phyloP scores from a whole-genome alignment of 2,329 filamentous ascomycete species.

The Nakataea oryzae region DNA sequence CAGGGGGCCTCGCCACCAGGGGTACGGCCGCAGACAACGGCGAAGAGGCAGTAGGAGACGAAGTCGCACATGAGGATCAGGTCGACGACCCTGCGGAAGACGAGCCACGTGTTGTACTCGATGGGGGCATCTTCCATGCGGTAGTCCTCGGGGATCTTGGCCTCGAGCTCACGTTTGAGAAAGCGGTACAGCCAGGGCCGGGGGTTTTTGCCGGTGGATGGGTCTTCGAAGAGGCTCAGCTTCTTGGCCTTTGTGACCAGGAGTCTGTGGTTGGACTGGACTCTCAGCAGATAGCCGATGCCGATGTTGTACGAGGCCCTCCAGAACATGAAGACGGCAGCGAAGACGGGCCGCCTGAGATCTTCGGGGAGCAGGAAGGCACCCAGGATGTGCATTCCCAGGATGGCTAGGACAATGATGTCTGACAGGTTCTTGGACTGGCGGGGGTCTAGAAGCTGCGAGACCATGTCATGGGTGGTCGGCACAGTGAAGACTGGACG shows the following conservation, averaged over 20 bases:
- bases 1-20: conserved; percentile 61
- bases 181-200: conserved; percentile 73
- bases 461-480: conserved; percentile 97
- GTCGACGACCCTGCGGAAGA: conserved; percentile 92
- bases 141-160: conserved; percentile 91
- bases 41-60: conserved; percentile 91
- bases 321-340: conserved; percentile 83
- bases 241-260: conserved; percentile 82
- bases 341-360: conserved; percentile 68
- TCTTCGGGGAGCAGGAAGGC: conserved; percentile 62
- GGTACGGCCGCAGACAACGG: conserved; percentile 71
- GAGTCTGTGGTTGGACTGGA: conserved; percentile 81
- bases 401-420: conserved; percentile 64
- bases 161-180: conserved; percentile 82
- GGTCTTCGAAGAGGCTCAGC: conserved; percentile 77
- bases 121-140: conserved; percentile 84
- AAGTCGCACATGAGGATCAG: conserved; percentile 99
- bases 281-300: conserved; percentile 79
- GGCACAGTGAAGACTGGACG: conserved; percentile 85
- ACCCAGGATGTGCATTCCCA: conserved; percentile 63
- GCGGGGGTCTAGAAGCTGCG: conserved; percentile 85
- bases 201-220: conserved; percentile 69
- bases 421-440: conserved; percentile 95
- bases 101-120: conserved; percentile 98
- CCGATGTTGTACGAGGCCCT: conserved; percentile 85